Percentiles rank a stretch among this genome's conserved stretches.
phyloP scores from a whole-genome alignment of 1,139 yeast species.

The Torulaspora pretoriensis region DNA sequence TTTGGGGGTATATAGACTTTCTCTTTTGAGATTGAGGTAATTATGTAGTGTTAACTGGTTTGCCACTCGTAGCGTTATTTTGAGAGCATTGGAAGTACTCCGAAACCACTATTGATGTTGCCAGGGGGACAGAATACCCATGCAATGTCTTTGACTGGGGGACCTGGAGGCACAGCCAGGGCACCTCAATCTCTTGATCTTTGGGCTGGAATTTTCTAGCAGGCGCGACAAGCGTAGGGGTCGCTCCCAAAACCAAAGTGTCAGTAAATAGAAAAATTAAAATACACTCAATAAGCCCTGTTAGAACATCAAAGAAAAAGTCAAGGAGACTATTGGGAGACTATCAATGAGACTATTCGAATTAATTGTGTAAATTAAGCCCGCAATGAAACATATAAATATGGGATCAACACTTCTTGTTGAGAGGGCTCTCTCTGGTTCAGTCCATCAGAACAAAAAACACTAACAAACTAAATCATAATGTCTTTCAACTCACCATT shows the following conservation, averaged over 20 bases:
- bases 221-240: slow-evolving; percentile 5
- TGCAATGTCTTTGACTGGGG: neutral
- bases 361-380: neutral
- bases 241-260: slow-evolving; percentile 3
- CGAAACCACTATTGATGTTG: neutral
- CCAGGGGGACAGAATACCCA: neutral
- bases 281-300: neutral
- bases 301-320: slow-evolving; percentile 1
- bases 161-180: neutral
- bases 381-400: slow-evolving; percentile 5
- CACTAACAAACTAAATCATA: slow-evolving; percentile 1
- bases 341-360: neutral
- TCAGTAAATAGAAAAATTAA: slow-evolving; percentile 8
- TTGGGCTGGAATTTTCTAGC: slow-evolving; percentile 9
- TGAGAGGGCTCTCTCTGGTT: neutral
- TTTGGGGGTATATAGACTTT: slow-evolving; percentile 1
- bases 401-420: neutral
- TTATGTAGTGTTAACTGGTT: slow-evolving; percentile 1
- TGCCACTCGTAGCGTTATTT: slow-evolving; percentile 1
- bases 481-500: slow-evolving; percentile 42
- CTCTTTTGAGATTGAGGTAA: slow-evolving; percentile 4
- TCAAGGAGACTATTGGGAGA: neutral
- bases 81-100: neutral
- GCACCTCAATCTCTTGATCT: neutral
- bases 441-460: neutral